Percentiles rank a stretch among this genome's conserved stretches.
Evolutionary conservation across 352 stramenopile genomes (phyloP).

Genomic region (Phytophthora parvispora): DNA sequence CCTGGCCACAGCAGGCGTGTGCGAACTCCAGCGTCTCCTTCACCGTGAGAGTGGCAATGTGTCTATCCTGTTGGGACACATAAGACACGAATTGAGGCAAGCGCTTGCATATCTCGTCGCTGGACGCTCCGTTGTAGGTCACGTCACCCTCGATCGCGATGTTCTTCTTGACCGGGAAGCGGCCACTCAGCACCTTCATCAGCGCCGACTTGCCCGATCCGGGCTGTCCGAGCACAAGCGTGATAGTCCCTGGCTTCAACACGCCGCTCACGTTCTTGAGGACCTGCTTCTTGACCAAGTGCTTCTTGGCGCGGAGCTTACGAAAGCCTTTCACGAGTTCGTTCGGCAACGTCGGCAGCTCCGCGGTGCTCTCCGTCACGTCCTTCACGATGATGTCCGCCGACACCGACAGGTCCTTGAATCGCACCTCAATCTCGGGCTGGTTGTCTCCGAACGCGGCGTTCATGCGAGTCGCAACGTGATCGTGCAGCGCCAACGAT

Average conservation of each 20-base stretch:
- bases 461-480: slow-evolving; percentile 33
- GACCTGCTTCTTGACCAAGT: slow-evolving; percentile 28
- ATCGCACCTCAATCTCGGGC: slow-evolving; percentile 52
- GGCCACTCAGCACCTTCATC: slow-evolving; percentile 50
- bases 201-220: slow-evolving; percentile 20
- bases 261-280: slow-evolving; percentile 13
- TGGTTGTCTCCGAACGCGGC: slow-evolving; percentile 35
- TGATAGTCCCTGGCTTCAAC: slow-evolving; percentile 12
- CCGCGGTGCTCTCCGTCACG: slow-evolving; percentile 11
- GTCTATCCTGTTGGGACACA: slow-evolving; percentile 49
- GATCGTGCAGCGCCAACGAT: slow-evolving; percentile 38
- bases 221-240: slow-evolving; percentile 10
- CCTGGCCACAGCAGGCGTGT: slow-evolving; percentile 29
- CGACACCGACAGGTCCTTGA: slow-evolving; percentile 43
- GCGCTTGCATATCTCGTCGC: slow-evolving; percentile 26
- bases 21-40: slow-evolving; percentile 43
- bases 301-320: slow-evolving; percentile 32
- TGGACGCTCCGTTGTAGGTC: slow-evolving; percentile 43
- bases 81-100: slow-evolving; percentile 55
- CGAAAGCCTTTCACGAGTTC: slow-evolving; percentile 39
- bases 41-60: slow-evolving; percentile 51
- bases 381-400: slow-evolving; percentile 38
- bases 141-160: slow-evolving; percentile 39
- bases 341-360: slow-evolving; percentile 45
- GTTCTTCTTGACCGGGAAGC: slow-evolving; percentile 42